Evolutionary conservation across 2,329 filamentous ascomycete genomes (phyloP), one percentile per base, ranked within the genome.

Genomic region (Xylariaceae sp.): DNA sequence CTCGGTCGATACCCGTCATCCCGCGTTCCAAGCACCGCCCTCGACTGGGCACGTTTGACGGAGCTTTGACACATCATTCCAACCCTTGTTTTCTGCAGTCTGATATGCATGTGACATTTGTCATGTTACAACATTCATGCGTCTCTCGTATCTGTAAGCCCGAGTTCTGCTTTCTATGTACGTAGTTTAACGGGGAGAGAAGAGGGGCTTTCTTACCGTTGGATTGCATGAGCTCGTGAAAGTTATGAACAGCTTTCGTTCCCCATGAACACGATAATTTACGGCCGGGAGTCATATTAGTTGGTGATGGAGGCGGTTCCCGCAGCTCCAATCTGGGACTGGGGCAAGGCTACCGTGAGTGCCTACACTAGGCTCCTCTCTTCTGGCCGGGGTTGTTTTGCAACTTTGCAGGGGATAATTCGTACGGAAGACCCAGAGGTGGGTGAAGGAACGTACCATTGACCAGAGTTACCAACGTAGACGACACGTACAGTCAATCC

Each of bases 71-170:
- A 55, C 52, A 55, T 51, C 51, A 51, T 18, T 18, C 23, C 18
- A 47, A 57, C 35, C 61, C 61, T 50, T 49, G 59, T 52, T 48
- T 55, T 55, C 53, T 61, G 56, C 59, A 61, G 48, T 61, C 47
- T 52, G 45, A 57, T 59, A 63, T 63, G 62, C 62, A 62, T 62
- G 62, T 56, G 42, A 51, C 62, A 63, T 63, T 63, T 63, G 62
- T 63, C 62, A 63, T 63, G 62, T 62, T 62, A 62, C 57, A 60
- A 58, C 56, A 63, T 51, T 59, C 56, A 54, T 63, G 57, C 57
- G 53, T 58, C 59, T 51, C 55, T 59, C 62, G 59, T 63, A 63
- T 60, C 59, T 59, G 44, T 42, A 57, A 37, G 39, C 51, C 30
- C 10, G 48, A 30, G 15, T 13, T 42, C 52, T 30, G 56, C 17